Evolutionary conservation across 2,329 filamentous ascomycete species (phyloP).

Genomic region (Shiraia sp.): DNA sequence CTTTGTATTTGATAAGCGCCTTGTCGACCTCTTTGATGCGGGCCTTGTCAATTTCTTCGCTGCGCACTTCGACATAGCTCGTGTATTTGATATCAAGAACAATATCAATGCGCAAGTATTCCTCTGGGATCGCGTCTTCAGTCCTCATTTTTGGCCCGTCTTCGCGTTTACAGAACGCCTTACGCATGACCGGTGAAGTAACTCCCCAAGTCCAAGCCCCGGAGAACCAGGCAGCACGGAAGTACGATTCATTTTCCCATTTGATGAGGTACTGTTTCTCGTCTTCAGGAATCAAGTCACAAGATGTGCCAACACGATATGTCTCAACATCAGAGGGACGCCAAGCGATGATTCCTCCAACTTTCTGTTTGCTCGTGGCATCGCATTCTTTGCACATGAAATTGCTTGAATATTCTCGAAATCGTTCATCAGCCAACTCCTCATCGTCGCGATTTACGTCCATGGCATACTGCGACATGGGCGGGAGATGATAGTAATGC

Average conservation of each 20-base stretch:
- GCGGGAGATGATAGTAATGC: slow-evolving; percentile 81
- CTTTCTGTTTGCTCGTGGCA: slow-evolving; percentile 62
- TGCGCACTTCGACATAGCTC: slow-evolving; percentile 60
- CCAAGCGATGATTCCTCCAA: slow-evolving; percentile 86
- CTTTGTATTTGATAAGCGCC: slow-evolving; percentile 88
- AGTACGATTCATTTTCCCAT: slow-evolving; percentile 81
- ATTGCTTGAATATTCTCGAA: slow-evolving; percentile 71
- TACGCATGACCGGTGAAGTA: slow-evolving; percentile 65
- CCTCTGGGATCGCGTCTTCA: slow-evolving; percentile 83
- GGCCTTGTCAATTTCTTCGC: slow-evolving; percentile 70
- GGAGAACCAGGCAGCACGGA: slow-evolving; percentile 82
- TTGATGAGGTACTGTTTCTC: slow-evolving; percentile 92
- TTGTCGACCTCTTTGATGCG: slow-evolving; percentile 73
- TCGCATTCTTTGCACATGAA: slow-evolving; percentile 84
- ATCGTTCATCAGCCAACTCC: slow-evolving; percentile 62
- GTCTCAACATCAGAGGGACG: slow-evolving; percentile 66
- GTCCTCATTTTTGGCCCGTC: slow-evolving; percentile 69
- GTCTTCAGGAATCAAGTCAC: slow-evolving; percentile 67
- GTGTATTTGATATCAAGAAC: slow-evolving; percentile 79
- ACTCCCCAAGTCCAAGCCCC: slow-evolving; percentile 87
- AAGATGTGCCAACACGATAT: slow-evolving; percentile 58
- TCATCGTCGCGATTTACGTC: slow-evolving; percentile 51
- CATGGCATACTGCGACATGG: slow-evolving; percentile 49
- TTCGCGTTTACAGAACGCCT: slow-evolving; percentile 74
- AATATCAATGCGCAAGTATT: slow-evolving; percentile 83